These are phyloP conservation scores for Penicillium atrosanguineum DNA, from an alignment of 495 filamentous ascomycete species.

Conservation along the genomic window DNA sequence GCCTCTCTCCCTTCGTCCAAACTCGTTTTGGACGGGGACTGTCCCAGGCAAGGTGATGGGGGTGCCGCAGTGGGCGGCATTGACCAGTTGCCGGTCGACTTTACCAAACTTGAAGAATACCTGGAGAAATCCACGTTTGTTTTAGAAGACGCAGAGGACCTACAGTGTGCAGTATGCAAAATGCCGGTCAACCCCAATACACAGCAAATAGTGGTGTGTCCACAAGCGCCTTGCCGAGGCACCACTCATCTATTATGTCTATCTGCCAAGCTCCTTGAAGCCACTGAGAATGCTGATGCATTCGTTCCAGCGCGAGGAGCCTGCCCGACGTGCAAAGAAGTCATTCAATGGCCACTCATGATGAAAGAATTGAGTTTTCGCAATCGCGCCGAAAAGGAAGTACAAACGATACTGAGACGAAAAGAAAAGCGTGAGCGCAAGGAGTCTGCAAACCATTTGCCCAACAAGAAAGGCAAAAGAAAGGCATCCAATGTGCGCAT, in stretches of 20 bases:
- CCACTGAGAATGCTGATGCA: constrained; percentile 33
- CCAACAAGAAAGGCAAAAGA: constrained; percentile 2
- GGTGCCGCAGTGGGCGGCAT: constrained; percentile 31
- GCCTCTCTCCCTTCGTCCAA: constrained; percentile 49
- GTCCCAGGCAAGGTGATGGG: constrained; percentile 6
- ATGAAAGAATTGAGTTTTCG: constrained; percentile 79
- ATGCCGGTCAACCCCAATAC: constrained; percentile 41
- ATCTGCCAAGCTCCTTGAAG: constrained; percentile 58
- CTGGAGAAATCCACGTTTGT: constrained; percentile 68
- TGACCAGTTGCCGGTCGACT: constrained; percentile 62
- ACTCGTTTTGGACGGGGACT: constrained; percentile 55
- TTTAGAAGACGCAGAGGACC: constrained; percentile 56
- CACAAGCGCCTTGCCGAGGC: constrained; percentile 60
- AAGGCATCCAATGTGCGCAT: constrained; percentile 3
- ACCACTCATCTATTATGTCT: constrained; percentile 77
- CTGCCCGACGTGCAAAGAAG: constrained; percentile 68
- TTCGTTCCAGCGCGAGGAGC: constrained; percentile 67
- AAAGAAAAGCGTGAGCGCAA: constrained; percentile 31
- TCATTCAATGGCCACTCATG: constrained; percentile 70
- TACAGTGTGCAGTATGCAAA: constrained; percentile 64
- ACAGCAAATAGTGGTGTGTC: constrained; percentile 67
- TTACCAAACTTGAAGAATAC: constrained; percentile 61
- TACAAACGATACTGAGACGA: constrained; percentile 62
- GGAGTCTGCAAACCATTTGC: constrained; percentile 3
- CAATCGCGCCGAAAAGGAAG: constrained; percentile 61